Conservation (phyloP, 2,329 filamentous ascomycete genomes). For the Fusarium devonianum region DNA sequence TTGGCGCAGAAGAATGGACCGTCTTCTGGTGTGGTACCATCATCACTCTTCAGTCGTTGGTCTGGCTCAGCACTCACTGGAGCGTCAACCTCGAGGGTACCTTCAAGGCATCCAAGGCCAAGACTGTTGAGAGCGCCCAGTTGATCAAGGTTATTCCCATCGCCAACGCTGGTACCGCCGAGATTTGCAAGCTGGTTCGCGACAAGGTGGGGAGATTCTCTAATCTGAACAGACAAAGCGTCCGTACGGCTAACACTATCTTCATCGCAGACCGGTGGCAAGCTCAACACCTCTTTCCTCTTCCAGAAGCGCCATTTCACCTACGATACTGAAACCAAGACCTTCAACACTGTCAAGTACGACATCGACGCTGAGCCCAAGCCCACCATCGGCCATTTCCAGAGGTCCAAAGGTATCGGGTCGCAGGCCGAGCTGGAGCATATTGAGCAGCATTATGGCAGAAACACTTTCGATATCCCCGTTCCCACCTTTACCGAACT, state of each 20-base stretch:
- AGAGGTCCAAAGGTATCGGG: conserved; percentile 77
- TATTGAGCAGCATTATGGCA: conserved; percentile 90
- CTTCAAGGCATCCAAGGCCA: conserved; percentile 80
- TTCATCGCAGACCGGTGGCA: conserved; percentile 67
- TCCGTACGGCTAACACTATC: conserved; percentile 21
- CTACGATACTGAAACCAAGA: conserved; percentile 73
- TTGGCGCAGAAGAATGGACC: conserved; percentile 96
- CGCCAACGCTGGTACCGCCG: conserved; percentile 85
- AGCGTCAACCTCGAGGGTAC: conserved; percentile 84
- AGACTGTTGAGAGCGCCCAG: conserved; percentile 74
- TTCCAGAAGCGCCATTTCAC: conserved; percentile 99
- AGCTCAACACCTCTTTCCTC: conserved; percentile 83
- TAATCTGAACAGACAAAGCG: conserved; percentile 3
- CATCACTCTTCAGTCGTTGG: conserved; percentile 82
- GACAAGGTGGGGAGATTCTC: conserved; percentile 64
- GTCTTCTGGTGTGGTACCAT: conserved; percentile 93
- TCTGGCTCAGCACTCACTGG: conserved; percentile 98
- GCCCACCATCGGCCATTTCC: conserved; percentile 79
- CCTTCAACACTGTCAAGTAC: conserved; percentile 85
- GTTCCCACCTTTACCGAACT: conserved; percentile 95
- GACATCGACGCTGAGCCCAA: conserved; percentile 86
- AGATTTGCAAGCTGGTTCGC: conserved; percentile 82
- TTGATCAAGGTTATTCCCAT: conserved; percentile 93
- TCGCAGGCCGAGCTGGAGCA: conserved; percentile 78
- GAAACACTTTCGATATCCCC: conserved; percentile 96